Base-by-base conservation (phyloP, 2,329 filamentous ascomycete genomes). In the Fusarium virguliforme region DNA sequence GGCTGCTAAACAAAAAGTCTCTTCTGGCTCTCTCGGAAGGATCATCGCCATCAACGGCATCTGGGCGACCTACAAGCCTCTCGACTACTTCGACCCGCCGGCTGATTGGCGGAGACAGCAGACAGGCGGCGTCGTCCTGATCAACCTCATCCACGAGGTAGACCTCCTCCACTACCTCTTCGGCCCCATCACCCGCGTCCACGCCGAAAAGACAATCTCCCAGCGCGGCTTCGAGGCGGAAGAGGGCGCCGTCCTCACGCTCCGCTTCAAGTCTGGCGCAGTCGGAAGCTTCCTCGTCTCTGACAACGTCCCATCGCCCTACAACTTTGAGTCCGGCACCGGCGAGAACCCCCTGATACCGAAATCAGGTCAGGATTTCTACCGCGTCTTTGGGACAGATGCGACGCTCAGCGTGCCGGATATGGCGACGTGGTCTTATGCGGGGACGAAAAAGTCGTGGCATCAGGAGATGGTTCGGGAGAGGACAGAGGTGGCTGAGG, bases 71-170 rank as follows among this genome's bases (percentile, higher is more conserved):
- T 83, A 79, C 65, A 90, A 90, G 66, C 86, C 87, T 0, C 51
- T 73, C 0, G 62, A 78, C 0, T 90, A 90, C 77, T 90, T 87
- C 67, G 79, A 83, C 2, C 68, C 81, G 0, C 83, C 83, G 0
- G 78, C 79, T 0, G 82, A 83, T 40, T 89, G 88, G 87, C 82
- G 86, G 13, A 80, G 82, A 7, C 72, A 77, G 4, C 61, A 69
- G 3, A 77, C 80, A 3, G 85, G 84, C 1, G 88, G 87, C 1
- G 83, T 85, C 0, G 78, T 90, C 8, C 78, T 86, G 3, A 89
- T 89, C 65, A 90, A 90, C 72, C 78, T 90, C 46, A 83, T 90
- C n/a, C 88, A 90, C 71, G 88, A 90, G 55, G 79, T 90, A 40
- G 88, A 90, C 65, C 78, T 89, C 0, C 78, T 90, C 18, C 87